Percentiles rank a stretch among this genome's conserved stretches.
phyloP scores from a whole-genome alignment of 805 yeast species.

The Teunomyces cretensis region DNA sequence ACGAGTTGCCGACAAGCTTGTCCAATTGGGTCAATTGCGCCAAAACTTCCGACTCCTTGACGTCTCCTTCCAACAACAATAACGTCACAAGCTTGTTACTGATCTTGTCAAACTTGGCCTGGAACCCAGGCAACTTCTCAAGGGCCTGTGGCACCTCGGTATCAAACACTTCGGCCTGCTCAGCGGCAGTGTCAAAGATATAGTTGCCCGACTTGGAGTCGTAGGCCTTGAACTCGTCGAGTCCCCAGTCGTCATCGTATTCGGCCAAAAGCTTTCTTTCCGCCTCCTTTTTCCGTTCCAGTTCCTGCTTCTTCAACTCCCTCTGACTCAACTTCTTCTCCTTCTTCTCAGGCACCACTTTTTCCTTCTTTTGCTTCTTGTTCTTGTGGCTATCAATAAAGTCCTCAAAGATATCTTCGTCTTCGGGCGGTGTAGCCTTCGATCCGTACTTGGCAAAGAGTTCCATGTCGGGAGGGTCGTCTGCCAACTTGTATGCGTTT shows the following conservation, averaged over 20 bases:
- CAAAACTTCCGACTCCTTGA: conserved; percentile 16
- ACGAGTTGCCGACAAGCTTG: conserved; percentile 11
- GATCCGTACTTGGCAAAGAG: conserved; percentile 42
- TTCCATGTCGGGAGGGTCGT: conserved; percentile 43
- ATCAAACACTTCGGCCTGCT: conserved; percentile 25
- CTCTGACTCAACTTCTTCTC: conserved; percentile 7
- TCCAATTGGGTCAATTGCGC: conserved; percentile 16
- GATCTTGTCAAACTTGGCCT: conserved; percentile 16
- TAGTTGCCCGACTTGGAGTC: conserved; percentile 28
- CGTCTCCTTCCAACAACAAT: conserved; percentile 15
- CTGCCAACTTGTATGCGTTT: conserved; percentile 55
- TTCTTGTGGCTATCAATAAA: conserved; percentile 14
- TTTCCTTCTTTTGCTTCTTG: conserved; percentile 8
- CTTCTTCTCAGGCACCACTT: background rate
- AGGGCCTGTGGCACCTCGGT: conserved; percentile 26
- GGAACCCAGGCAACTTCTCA: conserved; percentile 14
- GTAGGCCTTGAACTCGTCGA: conserved; percentile 34
- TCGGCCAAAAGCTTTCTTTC: conserved; percentile 13
- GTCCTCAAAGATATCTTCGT: conserved; percentile 14
- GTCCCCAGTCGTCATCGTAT: conserved; percentile 45
- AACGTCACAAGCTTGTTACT: conserved; percentile 15
- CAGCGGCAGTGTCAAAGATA: conserved; percentile 31
- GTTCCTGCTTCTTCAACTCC: conserved; percentile 17
- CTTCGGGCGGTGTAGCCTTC: conserved; percentile 41
- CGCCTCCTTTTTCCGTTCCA: conserved; percentile 10